Evolutionary conservation across 2,329 filamentous ascomycete species (phyloP).

Genomic region (Phialemoniopsis sp.): DNA sequence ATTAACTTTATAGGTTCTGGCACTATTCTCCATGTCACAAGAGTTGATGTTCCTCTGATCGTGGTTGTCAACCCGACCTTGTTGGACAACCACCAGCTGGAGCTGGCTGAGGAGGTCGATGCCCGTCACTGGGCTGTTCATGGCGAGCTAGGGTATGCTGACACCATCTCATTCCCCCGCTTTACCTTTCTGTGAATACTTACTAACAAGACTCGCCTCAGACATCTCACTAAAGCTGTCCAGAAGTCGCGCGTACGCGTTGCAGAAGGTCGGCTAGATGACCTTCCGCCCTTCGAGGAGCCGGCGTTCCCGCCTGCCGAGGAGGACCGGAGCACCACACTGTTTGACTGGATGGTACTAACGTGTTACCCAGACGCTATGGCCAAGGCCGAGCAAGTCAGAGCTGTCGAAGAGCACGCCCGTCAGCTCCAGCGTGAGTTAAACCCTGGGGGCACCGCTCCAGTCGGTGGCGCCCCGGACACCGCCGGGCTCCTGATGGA

Average conservation of each 20-base stretch:
- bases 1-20: no score
- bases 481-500: no score
- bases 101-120: constrained; percentile 75
- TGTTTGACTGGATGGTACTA: constrained; percentile 27
- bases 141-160: constrained; percentile 60
- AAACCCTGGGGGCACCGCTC: no score
- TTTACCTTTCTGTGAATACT: neutral
- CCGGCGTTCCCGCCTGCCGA: constrained; percentile 20
- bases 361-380: constrained; percentile 19
- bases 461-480: no score
- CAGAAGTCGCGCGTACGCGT: constrained; percentile 9
- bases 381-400: constrained; percentile 8
- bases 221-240: constrained; percentile 18
- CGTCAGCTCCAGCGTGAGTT: neutral
- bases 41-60: constrained; percentile 70
- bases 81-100: constrained; percentile 85
- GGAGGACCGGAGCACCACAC: constrained; percentile 15
- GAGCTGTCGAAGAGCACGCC: constrained; percentile 3
- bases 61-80: constrained; percentile 83
- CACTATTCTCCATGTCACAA: constrained; percentile 79
- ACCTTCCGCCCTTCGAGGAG: constrained; percentile 15
- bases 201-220: constrained; percentile 6
- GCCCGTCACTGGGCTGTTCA: constrained; percentile 73
- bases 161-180: no score
- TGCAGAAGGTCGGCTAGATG: constrained; percentile 12